A percentile compares a stretch with the other conserved stretches of the same genome.
Evolutionary conservation across 208 protist genomes (phyloP).

Genomic region (Leishmania gerbilli): DNA sequence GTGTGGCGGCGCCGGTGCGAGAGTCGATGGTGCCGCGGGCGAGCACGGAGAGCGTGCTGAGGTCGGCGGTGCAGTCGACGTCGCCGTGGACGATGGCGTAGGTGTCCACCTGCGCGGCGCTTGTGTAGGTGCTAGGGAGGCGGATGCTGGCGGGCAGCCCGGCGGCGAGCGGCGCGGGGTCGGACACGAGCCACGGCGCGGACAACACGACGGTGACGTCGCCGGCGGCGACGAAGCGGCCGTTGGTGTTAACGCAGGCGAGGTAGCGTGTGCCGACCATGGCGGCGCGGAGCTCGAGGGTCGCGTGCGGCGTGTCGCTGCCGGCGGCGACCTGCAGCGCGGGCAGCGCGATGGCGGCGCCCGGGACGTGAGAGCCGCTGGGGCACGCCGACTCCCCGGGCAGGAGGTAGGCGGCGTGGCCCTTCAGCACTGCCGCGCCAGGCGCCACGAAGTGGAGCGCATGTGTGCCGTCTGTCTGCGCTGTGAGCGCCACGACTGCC

Average conservation of each 20-base stretch:
- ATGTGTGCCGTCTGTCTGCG: conserved; percentile 5
- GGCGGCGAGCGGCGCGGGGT: conserved; percentile 1
- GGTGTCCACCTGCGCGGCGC: not conserved
- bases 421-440: not conserved
- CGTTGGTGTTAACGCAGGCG: conserved; percentile 3
- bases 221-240: not conserved
- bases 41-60: conserved; percentile 11
- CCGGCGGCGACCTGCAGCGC: not conserved
- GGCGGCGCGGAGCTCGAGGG: no score
- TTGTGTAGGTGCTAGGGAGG: conserved; percentile 1
- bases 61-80: conserved; percentile 1
- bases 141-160: conserved; percentile 1
- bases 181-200: not conserved
- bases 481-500: conserved; percentile 8
- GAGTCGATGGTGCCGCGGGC: conserved; percentile 35
- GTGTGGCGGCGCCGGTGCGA: conserved; percentile 15
- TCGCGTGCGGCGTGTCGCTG: conserved; percentile 1
- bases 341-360: conserved; percentile 6
- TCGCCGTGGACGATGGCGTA: conserved; percentile 3
- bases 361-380: not conserved
- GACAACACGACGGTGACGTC: not conserved
- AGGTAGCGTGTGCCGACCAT: conserved; percentile 3
- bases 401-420: not conserved
- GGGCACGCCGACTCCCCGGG: not conserved
- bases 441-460: conserved; percentile 1